Base-by-base conservation (phyloP, 2,329 filamentous ascomycete species). In the Exophiala sp. region DNA sequence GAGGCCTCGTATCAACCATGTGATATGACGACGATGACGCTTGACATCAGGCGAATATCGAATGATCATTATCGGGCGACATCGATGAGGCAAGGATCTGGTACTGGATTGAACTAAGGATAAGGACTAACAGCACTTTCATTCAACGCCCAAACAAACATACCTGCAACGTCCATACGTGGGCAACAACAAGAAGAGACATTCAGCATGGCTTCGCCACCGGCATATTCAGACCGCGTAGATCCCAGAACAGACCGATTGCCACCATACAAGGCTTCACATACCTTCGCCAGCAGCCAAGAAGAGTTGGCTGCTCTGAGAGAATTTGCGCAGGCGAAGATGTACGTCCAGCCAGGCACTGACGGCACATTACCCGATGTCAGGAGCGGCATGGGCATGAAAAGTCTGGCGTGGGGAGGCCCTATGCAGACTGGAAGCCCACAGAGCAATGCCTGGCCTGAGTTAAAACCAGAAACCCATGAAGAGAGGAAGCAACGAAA, bases 251-350 rank as follows among this genome's bases (percentile, higher is more conserved):
- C 20, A 20, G 43, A 55, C 38, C 36, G 47, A 9, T 43, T 51
- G 5, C 54, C 54, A 12, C 50, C 54, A 9, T 57, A 57, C 45
- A 41, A 32, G 11, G 54, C 54, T n/a, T 49, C 40, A 38, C 54
- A 47, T 33, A 18, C 16, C 34, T 57, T 57, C 41, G 50, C 54
- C n/a, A 52, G 46, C 41, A 45, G 45, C 35, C 34, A 45, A 33
- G 54, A 57, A 43, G 54, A 57, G 47, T 50, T 57, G 12, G 54
- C 54, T 5, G 54, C 49, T 16, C 35, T 57, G 29, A 45, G 21
- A 24, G 50, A 57, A 35, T 57, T 57, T 40, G 54, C 54, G 24
- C 20, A 57, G 16, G 45, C 46, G 10, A 57, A 57, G 33, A 12
- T 53, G 16, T 53, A 53, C 18, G 45, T 57, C 39, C 29, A 52